Percentiles rank a stretch among this genome's conserved stretches.
phyloP scores from a whole-genome alignment of 1,284 basidiomycete species.

The Phellopilus nigrolimitatus region DNA sequence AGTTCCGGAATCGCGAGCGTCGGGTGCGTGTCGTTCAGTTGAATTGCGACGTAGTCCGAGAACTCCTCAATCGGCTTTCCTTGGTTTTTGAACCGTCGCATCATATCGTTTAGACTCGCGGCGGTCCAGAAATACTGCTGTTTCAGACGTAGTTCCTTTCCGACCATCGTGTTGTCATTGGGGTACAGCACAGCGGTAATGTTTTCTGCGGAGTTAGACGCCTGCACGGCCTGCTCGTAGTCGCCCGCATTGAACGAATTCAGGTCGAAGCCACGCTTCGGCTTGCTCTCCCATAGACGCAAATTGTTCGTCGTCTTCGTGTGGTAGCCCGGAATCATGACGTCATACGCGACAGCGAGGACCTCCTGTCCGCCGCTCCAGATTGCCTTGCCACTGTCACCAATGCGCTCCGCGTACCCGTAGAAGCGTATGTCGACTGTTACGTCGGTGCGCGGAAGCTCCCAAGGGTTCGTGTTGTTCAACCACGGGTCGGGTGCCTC shows the following conservation, averaged over 20 bases:
- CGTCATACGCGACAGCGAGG: slow-evolving; percentile 84
- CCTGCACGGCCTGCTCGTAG: slow-evolving; percentile 80
- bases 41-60: slow-evolving; percentile 83
- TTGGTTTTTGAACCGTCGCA: slow-evolving; percentile 78
- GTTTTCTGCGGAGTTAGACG: slow-evolving; percentile 82
- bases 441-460: slow-evolving; percentile 82
- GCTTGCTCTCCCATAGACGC: slow-evolving; percentile 80
- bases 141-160: slow-evolving; percentile 89
- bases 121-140: slow-evolving; percentile 94
- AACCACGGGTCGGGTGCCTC: slow-evolving; percentile 95
- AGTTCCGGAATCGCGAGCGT: slow-evolving; percentile 92
- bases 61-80: slow-evolving; percentile 71
- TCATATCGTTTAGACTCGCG: slow-evolving; percentile 81
- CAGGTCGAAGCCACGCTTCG: slow-evolving; percentile 88
- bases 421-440: slow-evolving; percentile 82
- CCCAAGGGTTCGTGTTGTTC: slow-evolving; percentile 84
- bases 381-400: slow-evolving; percentile 57
- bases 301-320: slow-evolving; percentile 77
- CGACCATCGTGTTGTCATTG: slow-evolving; percentile 75
- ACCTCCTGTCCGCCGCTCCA: slow-evolving; percentile 93
- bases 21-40: slow-evolving; percentile 91
- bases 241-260: slow-evolving; percentile 92
- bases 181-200: slow-evolving; percentile 90
- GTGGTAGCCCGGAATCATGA: slow-evolving; percentile 84
- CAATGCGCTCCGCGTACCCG: slow-evolving; percentile 68